Evolutionary conservation across 2,329 filamentous ascomycete genomes (phyloP).

Genomic region (Xylaria sp.): DNA sequence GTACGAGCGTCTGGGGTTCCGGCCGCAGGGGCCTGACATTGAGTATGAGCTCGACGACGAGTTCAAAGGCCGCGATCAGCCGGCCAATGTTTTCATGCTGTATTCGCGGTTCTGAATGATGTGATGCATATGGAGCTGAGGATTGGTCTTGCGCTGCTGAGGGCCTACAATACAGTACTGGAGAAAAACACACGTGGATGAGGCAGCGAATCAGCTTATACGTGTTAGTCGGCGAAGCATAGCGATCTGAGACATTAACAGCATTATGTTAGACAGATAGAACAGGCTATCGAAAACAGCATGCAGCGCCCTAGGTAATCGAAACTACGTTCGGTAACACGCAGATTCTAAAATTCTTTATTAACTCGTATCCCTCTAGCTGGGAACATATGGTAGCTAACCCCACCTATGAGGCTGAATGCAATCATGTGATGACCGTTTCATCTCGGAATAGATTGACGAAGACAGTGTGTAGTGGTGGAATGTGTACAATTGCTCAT

Average conservation of each 20-base stretch:
- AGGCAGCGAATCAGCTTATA: not conserved
- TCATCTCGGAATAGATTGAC: too few species aligned
- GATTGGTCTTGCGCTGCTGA: too few species aligned
- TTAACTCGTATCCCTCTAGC: too few species aligned
- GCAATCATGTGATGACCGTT: too few species aligned
- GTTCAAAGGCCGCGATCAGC: constrained; percentile 45
- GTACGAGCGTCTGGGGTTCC: constrained; percentile 54
- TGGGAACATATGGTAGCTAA: too few species aligned
- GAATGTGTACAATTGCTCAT: too few species aligned
- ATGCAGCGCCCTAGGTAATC: too few species aligned
- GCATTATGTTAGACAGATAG: not conserved
- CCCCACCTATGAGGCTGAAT: too few species aligned
- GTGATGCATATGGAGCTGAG: not conserved
- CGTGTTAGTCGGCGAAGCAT: not conserved
- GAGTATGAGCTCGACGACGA: constrained; percentile 51
- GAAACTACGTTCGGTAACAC: too few species aligned
- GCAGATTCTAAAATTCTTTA: too few species aligned
- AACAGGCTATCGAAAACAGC: not conserved
- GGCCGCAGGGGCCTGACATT: constrained; percentile 48
- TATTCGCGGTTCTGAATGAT: not conserved
- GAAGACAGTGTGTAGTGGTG: too few species aligned
- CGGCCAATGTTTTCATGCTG: constrained; percentile 54
- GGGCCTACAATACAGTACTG: not conserved
- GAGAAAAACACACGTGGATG: not conserved
- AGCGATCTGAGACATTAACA: too few species aligned